Base-by-base conservation (phyloP, 371 early-diverging fungal genomes). In the Mortierella sp. region DNA sequence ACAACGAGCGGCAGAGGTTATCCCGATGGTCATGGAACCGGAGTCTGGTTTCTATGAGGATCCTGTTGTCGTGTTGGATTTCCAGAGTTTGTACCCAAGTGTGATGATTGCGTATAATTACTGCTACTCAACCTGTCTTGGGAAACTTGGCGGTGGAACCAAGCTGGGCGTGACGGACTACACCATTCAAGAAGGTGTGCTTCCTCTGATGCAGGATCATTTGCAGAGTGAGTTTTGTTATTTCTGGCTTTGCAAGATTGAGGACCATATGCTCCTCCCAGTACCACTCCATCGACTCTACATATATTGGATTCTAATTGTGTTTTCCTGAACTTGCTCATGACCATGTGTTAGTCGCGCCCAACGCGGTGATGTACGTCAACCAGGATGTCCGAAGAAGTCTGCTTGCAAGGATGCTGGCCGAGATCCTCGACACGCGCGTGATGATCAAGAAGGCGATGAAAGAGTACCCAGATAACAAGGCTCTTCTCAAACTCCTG, bases 61-160 rank as follows among this genome's bases (percentile, higher is more conserved):
- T 67, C 96, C 97, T 1, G 69, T 95, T 30, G 81, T 93, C 3
- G 95, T 97, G 4, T 73, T 96, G 28, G 97, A 97, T 73, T 97
- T 95, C 62, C 96, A 95, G 73, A 92, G 92, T 31, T 79, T 97
- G 15, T 97, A 97, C 64, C 97, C 97, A 7, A 93, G 94, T 31
- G 83, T 97, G 15, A 95, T 97, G 92, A 95, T 96, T 72, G 96
- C 95, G 0, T 95, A 95, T 78, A 97, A 97, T 63, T 93, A 92
- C 48, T 97, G 92, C 71, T 95, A 84, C 63, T 94, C 95, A 4
- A 95, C 95, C 1, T 94, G 95, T 60, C 76, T 95, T 2, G 95
- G 95, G 0, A 86, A 89, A 39, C 76, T 89, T 0, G 81, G 79
- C 14, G 80, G 81, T 19, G 59, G 83, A 0, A 62, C 79, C 0